Evolutionary conservation across 129 eudicot species (phyloP), one percentile per base, ranked within the genome.

Genomic region (carrot (Daucus carota)): DNA sequence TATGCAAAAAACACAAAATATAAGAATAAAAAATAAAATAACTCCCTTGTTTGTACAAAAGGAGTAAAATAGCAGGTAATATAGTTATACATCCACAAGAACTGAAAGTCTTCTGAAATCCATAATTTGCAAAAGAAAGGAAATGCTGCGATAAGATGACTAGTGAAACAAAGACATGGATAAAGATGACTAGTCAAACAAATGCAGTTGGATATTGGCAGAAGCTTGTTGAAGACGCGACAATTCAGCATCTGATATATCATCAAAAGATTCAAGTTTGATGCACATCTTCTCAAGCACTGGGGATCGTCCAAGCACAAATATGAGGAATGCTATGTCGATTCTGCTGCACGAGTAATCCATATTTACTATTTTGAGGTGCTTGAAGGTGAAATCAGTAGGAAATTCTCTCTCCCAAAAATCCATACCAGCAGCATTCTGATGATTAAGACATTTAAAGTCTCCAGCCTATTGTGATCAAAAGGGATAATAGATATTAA

Each of bases 331-430:
- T 26, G 26, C 29, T 3, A 60, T 2, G 6, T 59, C 67, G 9
- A 8, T 9, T 59, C 8, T 4, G 17, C 11, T 50, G 7, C 26
- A 59, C 67, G 26, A 1, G 33, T n/a, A 0, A 8, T 16, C 24
- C 17, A 59, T 59, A 0, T 0, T 24, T 8, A 59, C 67, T 59
- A 1, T 28, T 59, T 59, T 26, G 6, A 59, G 67, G 14, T 59
- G 67, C 33, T 59, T 59, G 15, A 59, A 59, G 31, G 67, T 59
- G 34, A 59, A 59, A 59, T 59, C 67, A 59, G n/a, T n/a, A n/a
- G 33, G 67, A 28, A 33, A 24, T 10, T 59, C 67, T 59, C 33
- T 59, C 31, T 59, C 11, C 67, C 67, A 59, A 26, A 59, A 59
- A 8, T 59, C 34, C 67, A 59, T 24, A 28, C 11, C 33, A 28